Evolutionary conservation across 2,329 filamentous ascomycete species (phyloP).

Genomic region (Paecilomyces sp.): DNA sequence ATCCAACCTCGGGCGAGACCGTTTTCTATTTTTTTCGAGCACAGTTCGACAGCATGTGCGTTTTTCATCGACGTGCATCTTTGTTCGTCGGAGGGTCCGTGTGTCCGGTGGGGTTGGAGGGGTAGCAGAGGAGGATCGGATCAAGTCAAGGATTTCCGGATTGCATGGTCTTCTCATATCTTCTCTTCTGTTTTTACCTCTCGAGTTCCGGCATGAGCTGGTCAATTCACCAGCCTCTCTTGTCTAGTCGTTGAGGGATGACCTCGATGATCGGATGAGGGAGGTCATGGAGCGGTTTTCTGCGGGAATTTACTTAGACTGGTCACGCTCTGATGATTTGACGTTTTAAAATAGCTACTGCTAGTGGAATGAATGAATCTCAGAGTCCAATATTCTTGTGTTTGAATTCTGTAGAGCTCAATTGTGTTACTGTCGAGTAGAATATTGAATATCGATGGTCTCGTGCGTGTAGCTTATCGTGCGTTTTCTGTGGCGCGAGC

Average conservation of each 20-base stretch:
- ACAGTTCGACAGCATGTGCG: neutral
- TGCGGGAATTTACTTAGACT: constrained; percentile 23
- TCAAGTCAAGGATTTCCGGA: neutral
- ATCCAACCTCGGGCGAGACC: constrained; percentile 12
- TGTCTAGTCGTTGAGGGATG: neutral
- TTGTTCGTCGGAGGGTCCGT: constrained; percentile 18
- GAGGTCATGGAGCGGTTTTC: constrained; percentile 27
- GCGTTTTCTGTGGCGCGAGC: neutral
- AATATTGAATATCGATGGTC: neutral
- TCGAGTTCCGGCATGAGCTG: constrained; percentile 21
- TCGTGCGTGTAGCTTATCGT: neutral
- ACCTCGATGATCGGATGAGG: neutral
- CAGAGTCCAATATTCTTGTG: constrained; percentile 1
- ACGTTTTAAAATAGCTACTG: constrained; percentile 12
- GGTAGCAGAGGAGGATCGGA: constrained; percentile 6
- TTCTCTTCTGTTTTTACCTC: constrained; percentile 10
- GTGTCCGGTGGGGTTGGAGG: constrained; percentile 31
- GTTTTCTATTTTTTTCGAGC: constrained; percentile 10
- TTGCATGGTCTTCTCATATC: constrained; percentile 1
- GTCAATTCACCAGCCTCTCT: constrained; percentile 20
- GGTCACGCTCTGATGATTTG: constrained; percentile 9
- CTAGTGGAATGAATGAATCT: constrained; percentile 10
- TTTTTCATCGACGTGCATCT: constrained; percentile 6
- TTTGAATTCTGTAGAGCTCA: neutral
- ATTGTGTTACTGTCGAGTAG: neutral